Evolutionary conservation across 2,329 filamentous ascomycete species (phyloP).

Genomic region (Truncatella angustata): DNA sequence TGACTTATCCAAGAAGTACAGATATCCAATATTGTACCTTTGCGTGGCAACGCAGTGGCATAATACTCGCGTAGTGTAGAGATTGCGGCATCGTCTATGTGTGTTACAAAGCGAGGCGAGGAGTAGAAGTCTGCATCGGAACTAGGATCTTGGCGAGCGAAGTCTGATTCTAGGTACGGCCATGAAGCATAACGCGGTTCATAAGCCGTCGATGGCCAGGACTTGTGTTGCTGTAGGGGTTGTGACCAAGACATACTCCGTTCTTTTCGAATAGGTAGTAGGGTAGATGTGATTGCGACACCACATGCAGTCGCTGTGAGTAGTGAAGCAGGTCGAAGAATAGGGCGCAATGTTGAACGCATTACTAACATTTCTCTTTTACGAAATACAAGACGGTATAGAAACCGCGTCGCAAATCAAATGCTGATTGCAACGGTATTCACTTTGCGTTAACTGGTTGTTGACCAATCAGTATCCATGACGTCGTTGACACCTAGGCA

Average conservation of each 20-base stretch:
- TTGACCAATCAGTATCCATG: not conserved
- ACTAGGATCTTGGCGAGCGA: not conserved
- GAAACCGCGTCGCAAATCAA: not conserved
- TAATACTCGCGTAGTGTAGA: constrained; percentile 3
- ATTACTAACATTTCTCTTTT: not conserved
- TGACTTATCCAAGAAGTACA: constrained; percentile 11
- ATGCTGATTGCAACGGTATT: too few species aligned
- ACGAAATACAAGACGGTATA: too few species aligned
- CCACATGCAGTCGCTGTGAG: not conserved
- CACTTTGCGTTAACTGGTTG: too few species aligned
- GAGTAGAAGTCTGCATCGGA: not conserved
- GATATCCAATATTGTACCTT: constrained; percentile 6
- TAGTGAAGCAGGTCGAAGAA: not conserved
- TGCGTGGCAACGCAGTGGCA: constrained; percentile 4
- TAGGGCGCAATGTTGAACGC: not conserved
- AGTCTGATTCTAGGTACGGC: constrained; percentile 8
- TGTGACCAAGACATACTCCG: not conserved
- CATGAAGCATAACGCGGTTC: constrained; percentile 2
- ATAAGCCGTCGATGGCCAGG: constrained; percentile 2
- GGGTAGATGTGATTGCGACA: not conserved
- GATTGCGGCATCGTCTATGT: constrained; percentile 10
- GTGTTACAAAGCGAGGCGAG: constrained; percentile 8
- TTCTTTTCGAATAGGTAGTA: not conserved
- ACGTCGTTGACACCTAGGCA: not conserved
- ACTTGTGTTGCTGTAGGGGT: not conserved